A percentile compares a stretch with the other conserved stretches of the same genome.
These are phyloP conservation scores for Vaccinium macrocarpon DNA, from an alignment of 148 eudicot species.

Conservation along the genomic window DNA sequence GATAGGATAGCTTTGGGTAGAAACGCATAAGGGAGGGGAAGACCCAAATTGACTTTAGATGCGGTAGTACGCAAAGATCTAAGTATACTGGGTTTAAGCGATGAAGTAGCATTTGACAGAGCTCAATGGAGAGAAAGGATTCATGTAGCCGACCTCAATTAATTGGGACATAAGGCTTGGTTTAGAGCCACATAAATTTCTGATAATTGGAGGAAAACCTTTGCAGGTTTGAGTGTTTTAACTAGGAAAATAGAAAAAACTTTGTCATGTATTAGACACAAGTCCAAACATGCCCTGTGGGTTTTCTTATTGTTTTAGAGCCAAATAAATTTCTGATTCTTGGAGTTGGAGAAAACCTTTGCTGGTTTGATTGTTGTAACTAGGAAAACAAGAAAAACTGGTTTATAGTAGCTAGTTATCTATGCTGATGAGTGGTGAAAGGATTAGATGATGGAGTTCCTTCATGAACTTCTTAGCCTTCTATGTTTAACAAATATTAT, in stretches of 20 bases:
- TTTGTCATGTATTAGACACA: not conserved
- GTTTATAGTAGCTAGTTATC: not conserved
- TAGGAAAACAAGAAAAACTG: not conserved
- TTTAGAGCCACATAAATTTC: not conserved
- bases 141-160: no score
- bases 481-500: not conserved
- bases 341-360: not conserved
- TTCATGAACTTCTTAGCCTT: not conserved
- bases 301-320: not conserved
- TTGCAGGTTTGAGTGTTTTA: not conserved
- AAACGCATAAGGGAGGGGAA: no score
- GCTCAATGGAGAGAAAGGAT: no score
- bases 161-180: no score
- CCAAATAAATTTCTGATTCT: not conserved
- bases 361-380: not conserved
- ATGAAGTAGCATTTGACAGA: no score
- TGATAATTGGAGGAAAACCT: not conserved
- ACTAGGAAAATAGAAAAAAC: not conserved
- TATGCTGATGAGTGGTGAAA: not conserved
- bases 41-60: no score
- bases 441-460: not conserved
- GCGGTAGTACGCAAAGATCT: no score
- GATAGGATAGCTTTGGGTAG: no score
- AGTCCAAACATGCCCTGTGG: not conserved
- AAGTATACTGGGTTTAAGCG: no score